These are phyloP conservation scores for Rhizomucor miehei DNA, from an alignment of 371 early-diverging fungal species.

Conservation along the genomic window DNA sequence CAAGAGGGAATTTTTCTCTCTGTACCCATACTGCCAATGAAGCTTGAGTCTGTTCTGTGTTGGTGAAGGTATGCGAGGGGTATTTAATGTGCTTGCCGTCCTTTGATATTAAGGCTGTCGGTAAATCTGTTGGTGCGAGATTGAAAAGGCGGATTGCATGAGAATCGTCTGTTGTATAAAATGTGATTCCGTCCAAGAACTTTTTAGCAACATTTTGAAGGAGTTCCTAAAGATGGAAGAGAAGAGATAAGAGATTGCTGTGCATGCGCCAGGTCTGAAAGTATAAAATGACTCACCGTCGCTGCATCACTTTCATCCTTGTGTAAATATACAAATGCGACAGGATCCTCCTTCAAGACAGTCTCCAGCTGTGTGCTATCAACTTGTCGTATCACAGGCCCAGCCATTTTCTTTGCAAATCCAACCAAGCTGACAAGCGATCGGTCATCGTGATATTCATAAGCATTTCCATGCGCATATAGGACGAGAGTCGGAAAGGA, in stretches of 20 bases:
- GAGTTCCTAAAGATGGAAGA: slow-evolving; percentile 13
- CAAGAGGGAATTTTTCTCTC: slow-evolving; percentile 35
- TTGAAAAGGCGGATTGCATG: slow-evolving; percentile 17
- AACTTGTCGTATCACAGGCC: slow-evolving; percentile 21
- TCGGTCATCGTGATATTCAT: slow-evolving; percentile 53
- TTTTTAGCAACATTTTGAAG: slow-evolving; percentile 22
- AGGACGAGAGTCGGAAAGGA: slow-evolving; percentile 86
- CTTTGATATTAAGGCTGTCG: slow-evolving; percentile 33
- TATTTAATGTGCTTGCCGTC: slow-evolving; percentile 26
- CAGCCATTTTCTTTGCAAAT: slow-evolving; percentile 44
- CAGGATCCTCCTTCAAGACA: slow-evolving; percentile 22
- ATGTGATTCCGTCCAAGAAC: slow-evolving; percentile 22
- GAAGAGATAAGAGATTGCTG: no score
- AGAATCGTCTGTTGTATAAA: slow-evolving; percentile 32
- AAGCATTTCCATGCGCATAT: slow-evolving; percentile 42
- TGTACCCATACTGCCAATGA: slow-evolving; percentile 33
- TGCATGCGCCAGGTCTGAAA: no score
- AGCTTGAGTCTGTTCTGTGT: slow-evolving; percentile 18
- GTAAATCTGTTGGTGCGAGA: slow-evolving; percentile 22
- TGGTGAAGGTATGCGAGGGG: slow-evolving; percentile 22
- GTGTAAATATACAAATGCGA: slow-evolving; percentile 34
- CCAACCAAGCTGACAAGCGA: slow-evolving; percentile 44
- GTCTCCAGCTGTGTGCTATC: slow-evolving; percentile 15
- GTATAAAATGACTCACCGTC: slow-evolving; percentile 8
- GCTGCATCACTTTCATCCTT: slow-evolving; percentile 13